Conservation (phyloP, 805 yeast genomes). For the Candida peoriensis region DNA sequence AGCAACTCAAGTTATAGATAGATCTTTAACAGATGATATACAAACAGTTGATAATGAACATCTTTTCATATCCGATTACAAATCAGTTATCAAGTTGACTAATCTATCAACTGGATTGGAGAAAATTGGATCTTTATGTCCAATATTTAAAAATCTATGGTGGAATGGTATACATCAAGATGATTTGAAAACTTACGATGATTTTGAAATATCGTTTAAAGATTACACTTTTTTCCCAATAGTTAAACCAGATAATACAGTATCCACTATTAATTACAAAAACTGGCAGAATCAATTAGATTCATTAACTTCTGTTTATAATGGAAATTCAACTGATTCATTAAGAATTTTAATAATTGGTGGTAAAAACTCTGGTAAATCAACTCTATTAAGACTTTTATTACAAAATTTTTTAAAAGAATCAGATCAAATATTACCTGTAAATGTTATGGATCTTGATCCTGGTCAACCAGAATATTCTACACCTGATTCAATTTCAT, state of each 20-base stretch:
- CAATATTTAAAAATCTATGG: slow-evolving; percentile 40
- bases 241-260: slow-evolving; percentile 23
- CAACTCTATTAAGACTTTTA: slow-evolving; percentile 57
- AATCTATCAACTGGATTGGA: slow-evolving; percentile 41
- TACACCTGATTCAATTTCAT: slow-evolving; percentile 63
- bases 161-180: slow-evolving; percentile 23
- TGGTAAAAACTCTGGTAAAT: slow-evolving; percentile 77
- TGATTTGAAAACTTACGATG: slow-evolving; percentile 11
- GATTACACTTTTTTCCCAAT: slow-evolving; percentile 37
- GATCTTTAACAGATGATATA: slow-evolving; percentile 24
- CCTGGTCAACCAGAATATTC: slow-evolving; percentile 87
- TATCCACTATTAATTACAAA: slow-evolving; percentile 15
- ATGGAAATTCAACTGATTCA: slow-evolving; percentile 11
- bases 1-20: slow-evolving; percentile 34
- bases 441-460: slow-evolving; percentile 68
- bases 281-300: slow-evolving; percentile 34
- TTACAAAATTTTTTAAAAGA: slow-evolving; percentile 40
- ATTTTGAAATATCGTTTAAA: slow-evolving; percentile 23
- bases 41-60: slow-evolving; percentile 32
- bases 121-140: slow-evolving; percentile 35
- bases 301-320: slow-evolving; percentile 34
- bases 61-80: slow-evolving; percentile 33
- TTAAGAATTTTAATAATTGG: slow-evolving; percentile 33
- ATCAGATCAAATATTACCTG: slow-evolving; percentile 18
- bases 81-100: slow-evolving; percentile 36